phyloP scores from a whole-genome alignment of 306 rosid species.

The Morella rubra region DNA sequence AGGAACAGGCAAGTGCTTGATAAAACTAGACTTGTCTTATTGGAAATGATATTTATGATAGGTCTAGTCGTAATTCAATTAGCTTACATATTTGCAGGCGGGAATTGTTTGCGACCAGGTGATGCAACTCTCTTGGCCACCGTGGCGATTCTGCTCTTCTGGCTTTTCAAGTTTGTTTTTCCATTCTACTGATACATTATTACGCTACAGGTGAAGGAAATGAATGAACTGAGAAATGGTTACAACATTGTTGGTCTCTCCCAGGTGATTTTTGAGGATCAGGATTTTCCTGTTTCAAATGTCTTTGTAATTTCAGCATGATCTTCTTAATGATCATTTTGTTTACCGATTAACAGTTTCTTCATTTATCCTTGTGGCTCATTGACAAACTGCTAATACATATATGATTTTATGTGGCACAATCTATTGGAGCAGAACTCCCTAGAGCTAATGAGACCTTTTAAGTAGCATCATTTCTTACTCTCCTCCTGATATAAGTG shows the following conservation, averaged over 20 bases:
- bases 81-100: slow-evolving; percentile 51
- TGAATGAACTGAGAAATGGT: slow-evolving; percentile 63
- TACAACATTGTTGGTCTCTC: slow-evolving; percentile 93
- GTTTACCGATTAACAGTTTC: not conserved
- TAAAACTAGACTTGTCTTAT: slow-evolving; percentile 3
- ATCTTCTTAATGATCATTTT: not conserved
- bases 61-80: slow-evolving; percentile 29
- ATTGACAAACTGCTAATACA: not conserved
- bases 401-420: not conserved
- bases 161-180: slow-evolving; percentile 23
- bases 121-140: slow-evolving; percentile 28
- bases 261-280: slow-evolving; percentile 59
- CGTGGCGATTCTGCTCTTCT: slow-evolving; percentile 22
- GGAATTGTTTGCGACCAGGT: slow-evolving; percentile 81
- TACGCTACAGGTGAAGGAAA: slow-evolving; percentile 67
- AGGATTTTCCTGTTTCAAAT: slow-evolving; percentile 12
- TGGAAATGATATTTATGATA: slow-evolving; percentile 15
- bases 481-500: not conserved
- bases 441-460: not conserved
- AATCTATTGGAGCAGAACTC: not conserved
- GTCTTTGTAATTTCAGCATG: not conserved
- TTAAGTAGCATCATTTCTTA: not conserved
- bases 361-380: not conserved
- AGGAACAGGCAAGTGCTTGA: slow-evolving; percentile 56
- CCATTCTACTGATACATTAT: slow-evolving; percentile 17